Percentiles rank a stretch among this genome's conserved stretches.
These are phyloP conservation scores for Pulicaria dysenterica DNA, from an alignment of 129 eudicot species.

Conservation along the genomic window DNA sequence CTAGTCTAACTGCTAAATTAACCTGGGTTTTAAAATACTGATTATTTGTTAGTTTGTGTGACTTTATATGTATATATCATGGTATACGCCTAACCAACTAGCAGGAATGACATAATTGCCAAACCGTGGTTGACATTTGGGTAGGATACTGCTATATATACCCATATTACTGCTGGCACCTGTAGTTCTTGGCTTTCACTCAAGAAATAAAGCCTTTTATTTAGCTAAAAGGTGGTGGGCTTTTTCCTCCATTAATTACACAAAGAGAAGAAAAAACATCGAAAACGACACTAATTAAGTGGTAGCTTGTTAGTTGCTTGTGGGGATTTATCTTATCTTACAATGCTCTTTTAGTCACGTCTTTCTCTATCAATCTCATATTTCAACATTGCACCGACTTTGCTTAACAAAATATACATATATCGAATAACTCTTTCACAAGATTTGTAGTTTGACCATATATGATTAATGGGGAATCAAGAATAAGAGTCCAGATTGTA, in stretches of 20 bases:
- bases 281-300: slow-evolving; percentile 31
- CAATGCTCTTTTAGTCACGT: slow-evolving; percentile 45
- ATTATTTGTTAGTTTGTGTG: no score
- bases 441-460: slow-evolving; percentile 23
- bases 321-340: slow-evolving; percentile 44
- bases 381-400: slow-evolving; percentile 45
- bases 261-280: slow-evolving; percentile 5
- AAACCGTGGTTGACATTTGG: slow-evolving; percentile 32
- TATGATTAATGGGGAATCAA: no score
- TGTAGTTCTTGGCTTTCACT: slow-evolving; percentile 47
- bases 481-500: slow-evolving; percentile 32
- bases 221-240: slow-evolving; percentile 20
- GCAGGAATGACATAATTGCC: slow-evolving; percentile 28
- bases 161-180: slow-evolving; percentile 42
- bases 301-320: slow-evolving; percentile 36
- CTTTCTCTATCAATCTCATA: slow-evolving; percentile 33
- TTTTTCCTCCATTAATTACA: slow-evolving; percentile 14
- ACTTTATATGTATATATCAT: no score
- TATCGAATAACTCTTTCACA: slow-evolving; percentile 17
- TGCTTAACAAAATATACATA: slow-evolving; percentile 16
- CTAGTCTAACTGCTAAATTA: no score
- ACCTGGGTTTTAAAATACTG: no score
- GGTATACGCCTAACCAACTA: slow-evolving; percentile 42
- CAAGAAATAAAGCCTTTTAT: slow-evolving; percentile 37
- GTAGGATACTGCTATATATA: slow-evolving; percentile 23